A percentile compares a stretch with the other conserved stretches of the same genome.
Evolutionary conservation across 2,329 filamentous ascomycete species (phyloP).

Genomic region (Zalaria sp.): DNA sequence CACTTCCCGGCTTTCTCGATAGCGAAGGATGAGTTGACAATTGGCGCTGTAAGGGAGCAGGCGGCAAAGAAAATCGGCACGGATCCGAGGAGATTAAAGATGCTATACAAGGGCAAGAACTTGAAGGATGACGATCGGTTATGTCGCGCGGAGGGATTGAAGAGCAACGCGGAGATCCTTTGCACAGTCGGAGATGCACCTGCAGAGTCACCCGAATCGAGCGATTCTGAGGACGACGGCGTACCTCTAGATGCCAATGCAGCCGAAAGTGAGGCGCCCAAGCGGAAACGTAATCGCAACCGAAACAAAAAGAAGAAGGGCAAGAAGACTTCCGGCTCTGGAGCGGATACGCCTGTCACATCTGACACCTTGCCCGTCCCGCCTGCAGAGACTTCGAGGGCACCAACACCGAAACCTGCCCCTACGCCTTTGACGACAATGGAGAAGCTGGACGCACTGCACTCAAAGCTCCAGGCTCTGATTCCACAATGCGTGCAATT

Average conservation of each 20-base stretch:
- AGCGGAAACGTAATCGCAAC: conserved; percentile 24
- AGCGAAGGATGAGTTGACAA: conserved; percentile 54
- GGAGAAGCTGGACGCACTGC: conserved; percentile 54
- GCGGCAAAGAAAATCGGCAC: conserved; percentile 50
- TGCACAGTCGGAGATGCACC: conserved; percentile 42
- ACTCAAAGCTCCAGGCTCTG: conserved; percentile 48
- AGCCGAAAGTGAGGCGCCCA: conserved; percentile 19
- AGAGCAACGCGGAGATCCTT: conserved; percentile 46
- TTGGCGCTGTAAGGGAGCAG: conserved; percentile 53
- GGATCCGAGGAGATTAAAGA: conserved; percentile 43
- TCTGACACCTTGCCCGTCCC: conserved; percentile 20
- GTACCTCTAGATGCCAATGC: conserved; percentile 7
- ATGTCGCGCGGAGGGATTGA: conserved; percentile 44
- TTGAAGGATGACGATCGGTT: conserved; percentile 49
- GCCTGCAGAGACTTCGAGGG: conserved; percentile 13
- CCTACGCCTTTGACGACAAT: conserved; percentile 30
- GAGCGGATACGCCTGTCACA: conserved; percentile 14
- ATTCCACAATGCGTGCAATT: conserved; percentile 53
- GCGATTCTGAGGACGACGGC: conserved; percentile 25
- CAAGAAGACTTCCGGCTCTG: conserved; percentile 21
- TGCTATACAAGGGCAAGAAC: conserved; percentile 60
- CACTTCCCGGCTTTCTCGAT: conserved; percentile 66
- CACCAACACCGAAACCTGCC: conserved; percentile 25
- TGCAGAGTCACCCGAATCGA: conserved; percentile 24
- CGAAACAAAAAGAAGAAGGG: conserved; percentile 31